Conservation (phyloP, 768 basidiomycete genomes). For the Rossbeevera mucosa region DNA sequence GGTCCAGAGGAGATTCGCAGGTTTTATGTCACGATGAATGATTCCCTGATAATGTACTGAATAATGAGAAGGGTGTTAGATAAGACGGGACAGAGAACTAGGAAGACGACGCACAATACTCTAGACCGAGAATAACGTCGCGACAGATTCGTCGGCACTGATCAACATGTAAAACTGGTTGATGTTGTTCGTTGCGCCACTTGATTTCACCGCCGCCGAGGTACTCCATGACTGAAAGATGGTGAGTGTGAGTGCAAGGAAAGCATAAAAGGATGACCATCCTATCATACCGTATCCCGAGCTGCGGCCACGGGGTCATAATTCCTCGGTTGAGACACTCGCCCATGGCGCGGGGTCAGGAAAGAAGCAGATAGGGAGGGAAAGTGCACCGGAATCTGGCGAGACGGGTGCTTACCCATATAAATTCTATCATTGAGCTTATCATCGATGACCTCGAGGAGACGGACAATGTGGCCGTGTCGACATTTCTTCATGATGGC, state of each 20-base stretch:
- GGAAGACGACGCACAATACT: slow-evolving; percentile 70
- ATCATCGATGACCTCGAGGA: slow-evolving; percentile 95
- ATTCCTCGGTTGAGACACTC: slow-evolving; percentile 30
- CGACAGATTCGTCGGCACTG: slow-evolving; percentile 86
- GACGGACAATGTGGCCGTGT: slow-evolving; percentile 83
- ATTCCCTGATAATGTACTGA: slow-evolving; percentile 96
- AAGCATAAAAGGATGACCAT: slow-evolving; percentile 7
- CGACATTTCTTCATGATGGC: slow-evolving; percentile 98
- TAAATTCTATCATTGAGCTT: slow-evolving; percentile 82
- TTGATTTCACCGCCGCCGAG: slow-evolving; percentile 92
- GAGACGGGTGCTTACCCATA: slow-evolving; percentile 66
- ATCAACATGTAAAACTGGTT: slow-evolving; percentile 75
- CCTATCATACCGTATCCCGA: slow-evolving; percentile 31
- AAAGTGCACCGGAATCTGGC: slow-evolving; percentile 12
- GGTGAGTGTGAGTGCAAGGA: slow-evolving; percentile 18
- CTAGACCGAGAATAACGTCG: slow-evolving; percentile 90
- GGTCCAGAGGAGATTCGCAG: slow-evolving; percentile 92
- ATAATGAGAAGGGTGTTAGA: slow-evolving; percentile 1
- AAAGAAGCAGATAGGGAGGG: slow-evolving; percentile 21
- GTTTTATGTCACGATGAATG: slow-evolving; percentile 99
- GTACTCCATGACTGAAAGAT: slow-evolving; percentile 85
- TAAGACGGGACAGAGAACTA: slow-evolving; percentile 1
- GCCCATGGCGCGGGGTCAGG: slow-evolving; percentile 24
- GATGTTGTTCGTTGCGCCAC: slow-evolving; percentile 64
- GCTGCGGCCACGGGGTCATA: slow-evolving; percentile 30